phyloP scores from a whole-genome alignment of 129 eudicot genomes.

The Daucus carota region DH1_v3.0 NC_030382.2:34732501-34733000 shows the following conservation, averaged over 20 bases:
- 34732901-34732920: constrained; percentile 7
- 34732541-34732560: constrained; percentile 43
- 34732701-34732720: constrained; percentile 40
- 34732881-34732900: constrained; percentile 11
- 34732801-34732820: constrained; percentile 5
- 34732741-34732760: constrained; percentile 26
- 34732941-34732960: constrained; percentile 16
- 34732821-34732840: constrained; percentile 4
- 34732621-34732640: constrained; percentile 45
- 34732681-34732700: constrained; percentile 35
- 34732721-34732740: constrained; percentile 44
- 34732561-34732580: constrained; percentile 50
- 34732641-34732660: constrained; percentile 26
- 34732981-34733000: no score
- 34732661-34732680: constrained; percentile 33
- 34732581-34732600: constrained; percentile 4
- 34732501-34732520: constrained; percentile 75
- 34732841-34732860: background rate
- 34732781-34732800: constrained; percentile 16
- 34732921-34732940: constrained; percentile 26
- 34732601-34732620: constrained; percentile 30
- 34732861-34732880: background rate
- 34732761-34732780: constrained; percentile 41
- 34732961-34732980: no score
- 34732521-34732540: constrained; percentile 57